Evolutionary conservation across 1,284 basidiomycete species (phyloP), one percentile per base, ranked within the genome.

Genomic region (Coniferiporia weirii): DNA sequence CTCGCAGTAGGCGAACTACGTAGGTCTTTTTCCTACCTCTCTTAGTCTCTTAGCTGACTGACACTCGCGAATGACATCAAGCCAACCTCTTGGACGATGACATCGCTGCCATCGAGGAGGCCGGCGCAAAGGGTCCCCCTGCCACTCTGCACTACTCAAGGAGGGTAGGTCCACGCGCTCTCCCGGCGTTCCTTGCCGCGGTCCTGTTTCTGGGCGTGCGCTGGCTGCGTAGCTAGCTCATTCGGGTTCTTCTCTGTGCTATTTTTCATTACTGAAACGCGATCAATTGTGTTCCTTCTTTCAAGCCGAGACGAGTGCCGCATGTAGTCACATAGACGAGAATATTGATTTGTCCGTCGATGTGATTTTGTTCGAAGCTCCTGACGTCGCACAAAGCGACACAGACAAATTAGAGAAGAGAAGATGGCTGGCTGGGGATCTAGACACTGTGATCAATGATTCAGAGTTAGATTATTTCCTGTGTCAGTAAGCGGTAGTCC

Each of bases 1-100:
- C 73, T 85, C 43, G 74, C 68, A 2, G 79, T 81, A 1, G 81
- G 71, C 0, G 74, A 79, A 59, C 66, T 81, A 38, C 67, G 79
- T 80, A 57, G 53, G 76, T 70, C 27, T 46, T 27, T 13, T 36
- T 38, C 27, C 19, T 49, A 17, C 4, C 10, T 44, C 17, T 3
- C 44, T 3, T 4, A 10, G 27, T 9, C n/a, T 17, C 19, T 45
- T 5, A 12, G 12, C 38, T 22, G n/a, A 52, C 22, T 51, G 48
- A 50, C 22, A 57, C 48, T 52, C 47, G 45, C 13, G 27, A 40
- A 32, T 47, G 58, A 17, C 20, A 38, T 47, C 7, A 46, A 68
- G 61, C 64, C 67, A 71, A 70, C 13, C 66, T 78, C 15, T 74
- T 75, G 0, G 49, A 60, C 6, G 73, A 69, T 6, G 78, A 79